A percentile compares a stretch with the other conserved stretches of the same genome.
These are phyloP conservation scores for Solanum dulcamara DNA, from an alignment of 257 asterid species.

Conservation along the genomic window DNA sequence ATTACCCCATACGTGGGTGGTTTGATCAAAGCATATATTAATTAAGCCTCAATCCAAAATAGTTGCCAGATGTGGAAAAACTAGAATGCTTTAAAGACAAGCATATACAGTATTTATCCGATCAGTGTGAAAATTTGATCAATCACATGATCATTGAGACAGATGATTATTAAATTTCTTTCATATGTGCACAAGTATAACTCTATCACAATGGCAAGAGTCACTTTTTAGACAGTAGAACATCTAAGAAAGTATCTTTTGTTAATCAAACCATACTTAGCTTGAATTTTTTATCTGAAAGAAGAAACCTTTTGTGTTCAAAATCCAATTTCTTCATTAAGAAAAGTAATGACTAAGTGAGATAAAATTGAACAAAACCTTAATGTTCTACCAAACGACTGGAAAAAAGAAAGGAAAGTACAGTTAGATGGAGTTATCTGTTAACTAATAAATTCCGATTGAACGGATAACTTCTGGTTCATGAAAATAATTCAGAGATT, in stretches of 20 bases:
- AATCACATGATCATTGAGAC: not conserved
- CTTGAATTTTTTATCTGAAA: not conserved
- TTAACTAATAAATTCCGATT: not conserved
- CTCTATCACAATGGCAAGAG: not conserved
- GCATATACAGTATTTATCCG: not conserved
- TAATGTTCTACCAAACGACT: not conserved
- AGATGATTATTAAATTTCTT: not conserved
- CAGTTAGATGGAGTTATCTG: not conserved
- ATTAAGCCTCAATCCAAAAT: not conserved
- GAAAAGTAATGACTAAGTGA: not conserved
- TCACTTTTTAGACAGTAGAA: not conserved
- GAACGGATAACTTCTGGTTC: not conserved
- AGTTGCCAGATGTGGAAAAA: not conserved
- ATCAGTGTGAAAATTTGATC: not conserved
- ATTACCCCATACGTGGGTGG: not conserved
- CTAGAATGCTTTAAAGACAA: not conserved
- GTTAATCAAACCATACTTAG: not conserved
- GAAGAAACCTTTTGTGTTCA: not conserved
- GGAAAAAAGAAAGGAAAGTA: not conserved
- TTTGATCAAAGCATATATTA: not conserved
- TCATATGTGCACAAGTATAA: not conserved
- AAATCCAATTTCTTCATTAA: not conserved
- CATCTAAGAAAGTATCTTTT: not conserved
- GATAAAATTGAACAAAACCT: not conserved
- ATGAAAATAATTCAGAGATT: not conserved